Base-by-base conservation (phyloP, 2,329 filamentous ascomycete species). In the Penicillium decumbens region DNA sequence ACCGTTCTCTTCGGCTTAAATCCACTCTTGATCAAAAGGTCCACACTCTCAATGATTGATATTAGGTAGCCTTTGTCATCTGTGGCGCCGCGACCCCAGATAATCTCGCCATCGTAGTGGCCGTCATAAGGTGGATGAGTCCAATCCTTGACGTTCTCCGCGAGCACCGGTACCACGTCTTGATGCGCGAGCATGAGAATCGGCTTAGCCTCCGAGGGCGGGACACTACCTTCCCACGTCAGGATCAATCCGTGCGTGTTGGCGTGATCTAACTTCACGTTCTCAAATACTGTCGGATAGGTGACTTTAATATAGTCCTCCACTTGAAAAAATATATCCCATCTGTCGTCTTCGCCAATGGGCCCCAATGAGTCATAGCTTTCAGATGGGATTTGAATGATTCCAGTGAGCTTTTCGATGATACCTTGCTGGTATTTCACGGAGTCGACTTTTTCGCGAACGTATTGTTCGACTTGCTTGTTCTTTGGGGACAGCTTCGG, bases 21-120 rank as follows among this genome's bases (percentile, higher is more conserved):
- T 1, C 49, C 41, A 4, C 74, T 74, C 6, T 72, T 65, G 5
- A 84, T 65, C 3, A 85, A 73, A 4, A 77, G 67, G 57, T 85
- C 80, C 20, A 54, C 25, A 24, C 49, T 54, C 25, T 80, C 77
- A 52, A 85, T 63, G 13, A 80, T 75, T 1, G 74, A 80, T 40
- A 83, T 75, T 18, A 85, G 71, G 49, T 78, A 77, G 57, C 79
- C 80, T 70, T 85, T 85, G 72, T 79, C 80, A 65, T 85, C 82
- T 4, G 72, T 71, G 0, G 80, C 66, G 3, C 82, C 82, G 20
- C 82, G 75, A 10, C 82, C 82, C 81, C 81, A 85, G 35, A 85
- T 71, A 61, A 72, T 79, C 41, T 73, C 73, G 10, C 81, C 81
- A 55, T 82, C 79, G 50, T 75, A 84, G 54, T 74, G 60, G 6